phyloP scores from a whole-genome alignment of 73 alveolate species.

The Stentor coeruleus region DNA sequence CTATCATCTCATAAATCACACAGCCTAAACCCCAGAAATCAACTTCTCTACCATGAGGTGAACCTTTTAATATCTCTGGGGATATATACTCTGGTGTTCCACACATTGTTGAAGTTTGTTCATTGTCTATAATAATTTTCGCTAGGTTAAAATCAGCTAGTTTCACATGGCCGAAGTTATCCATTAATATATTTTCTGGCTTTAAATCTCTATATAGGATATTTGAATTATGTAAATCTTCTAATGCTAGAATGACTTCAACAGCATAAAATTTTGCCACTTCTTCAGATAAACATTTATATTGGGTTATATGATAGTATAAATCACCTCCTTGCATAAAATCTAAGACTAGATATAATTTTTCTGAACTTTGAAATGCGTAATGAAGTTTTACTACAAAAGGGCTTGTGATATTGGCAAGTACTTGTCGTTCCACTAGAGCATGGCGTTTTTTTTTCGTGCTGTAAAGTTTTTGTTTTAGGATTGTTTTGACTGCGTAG shows the following conservation, averaged over 20 bases:
- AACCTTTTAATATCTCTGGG: constrained; percentile 56
- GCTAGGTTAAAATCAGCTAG: constrained; percentile 62
- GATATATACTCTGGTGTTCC: constrained; percentile 78
- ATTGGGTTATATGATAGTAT: constrained; percentile 19
- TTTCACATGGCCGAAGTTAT: constrained; percentile 62
- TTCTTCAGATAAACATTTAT: constrained; percentile 33
- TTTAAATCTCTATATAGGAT: constrained; percentile 52
- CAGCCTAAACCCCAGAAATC: constrained; percentile 41
- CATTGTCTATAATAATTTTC: constrained; percentile 36
- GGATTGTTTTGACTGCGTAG: constrained; percentile 80
- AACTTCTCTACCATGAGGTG: constrained; percentile 34
- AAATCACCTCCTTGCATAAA: constrained; percentile 38
- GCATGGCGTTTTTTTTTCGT: constrained; percentile 70
- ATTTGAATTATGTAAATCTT: constrained; percentile 33
- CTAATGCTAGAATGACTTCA: constrained; percentile 43
- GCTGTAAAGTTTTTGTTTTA: constrained; percentile 62
- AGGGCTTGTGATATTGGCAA: constrained; percentile 66
- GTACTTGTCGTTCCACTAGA: constrained; percentile 70
- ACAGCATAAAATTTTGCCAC: constrained; percentile 42
- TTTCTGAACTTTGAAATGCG: constrained; percentile 76
- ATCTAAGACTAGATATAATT: constrained; percentile 81
- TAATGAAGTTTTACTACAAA: constrained; percentile 74
- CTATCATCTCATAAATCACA: constrained; percentile 34
- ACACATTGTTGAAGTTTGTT: constrained; percentile 43
- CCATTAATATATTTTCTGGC: constrained; percentile 53